Percentiles rank a stretch among this genome's conserved stretches.
phyloP scores from a whole-genome alignment of 208 protist genomes.

The Crithidia bombi region DNA sequence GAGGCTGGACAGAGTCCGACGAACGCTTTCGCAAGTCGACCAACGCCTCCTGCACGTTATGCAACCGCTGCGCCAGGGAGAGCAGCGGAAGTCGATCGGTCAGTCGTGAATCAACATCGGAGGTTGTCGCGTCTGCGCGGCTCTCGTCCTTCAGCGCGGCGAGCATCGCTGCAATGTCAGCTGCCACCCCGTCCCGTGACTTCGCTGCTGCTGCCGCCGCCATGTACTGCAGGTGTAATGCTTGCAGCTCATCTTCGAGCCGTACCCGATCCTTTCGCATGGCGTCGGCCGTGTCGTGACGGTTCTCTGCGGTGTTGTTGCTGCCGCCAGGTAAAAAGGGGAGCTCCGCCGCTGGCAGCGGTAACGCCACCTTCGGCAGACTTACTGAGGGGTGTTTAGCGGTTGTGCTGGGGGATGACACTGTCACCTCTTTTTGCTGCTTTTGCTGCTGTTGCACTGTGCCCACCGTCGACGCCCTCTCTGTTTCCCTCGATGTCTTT shows the following conservation, averaged over 20 bases:
- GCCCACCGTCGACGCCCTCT: neutral
- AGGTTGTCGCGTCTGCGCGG: neutral
- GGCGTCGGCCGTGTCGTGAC: neutral
- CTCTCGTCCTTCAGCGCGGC: neutral
- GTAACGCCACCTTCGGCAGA: slow-evolving; percentile 10
- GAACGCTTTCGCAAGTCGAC: neutral
- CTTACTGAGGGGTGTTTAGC: no score
- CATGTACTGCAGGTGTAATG: slow-evolving; percentile 33
- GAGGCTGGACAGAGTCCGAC: neutral
- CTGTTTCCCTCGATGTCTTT: neutral
- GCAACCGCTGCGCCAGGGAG: slow-evolving; percentile 20
- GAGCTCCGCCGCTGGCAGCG: neutral
- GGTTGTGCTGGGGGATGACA: no score
- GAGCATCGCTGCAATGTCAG: slow-evolving; percentile 4
- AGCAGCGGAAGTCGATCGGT: slow-evolving; percentile 8
- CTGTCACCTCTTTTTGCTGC: no score
- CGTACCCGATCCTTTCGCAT: neutral
- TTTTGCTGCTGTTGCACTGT: neutral
- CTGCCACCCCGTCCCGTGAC: neutral
- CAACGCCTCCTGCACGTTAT: slow-evolving; percentile 11
- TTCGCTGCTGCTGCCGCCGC: neutral
- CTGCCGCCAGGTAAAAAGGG: neutral
- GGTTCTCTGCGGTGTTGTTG: no score
- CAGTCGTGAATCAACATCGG: neutral
- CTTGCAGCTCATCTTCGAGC: slow-evolving; percentile 31